phyloP scores from a whole-genome alignment of 2,329 filamentous ascomycete genomes.

The Trichoderma simmonsii region DNA sequence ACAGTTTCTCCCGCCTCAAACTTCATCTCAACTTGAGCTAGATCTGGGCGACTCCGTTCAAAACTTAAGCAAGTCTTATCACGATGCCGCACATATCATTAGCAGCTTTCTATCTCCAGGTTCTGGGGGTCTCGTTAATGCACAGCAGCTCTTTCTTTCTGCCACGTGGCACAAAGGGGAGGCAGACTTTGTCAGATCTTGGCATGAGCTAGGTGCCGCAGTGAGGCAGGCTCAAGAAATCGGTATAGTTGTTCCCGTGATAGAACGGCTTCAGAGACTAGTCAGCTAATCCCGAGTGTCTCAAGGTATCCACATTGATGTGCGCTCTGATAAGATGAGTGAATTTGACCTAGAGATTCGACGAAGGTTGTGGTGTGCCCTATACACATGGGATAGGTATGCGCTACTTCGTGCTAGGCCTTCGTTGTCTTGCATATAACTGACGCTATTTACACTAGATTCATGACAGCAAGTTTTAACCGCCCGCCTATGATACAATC shows the following conservation, averaged over 20 bases:
- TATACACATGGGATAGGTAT: constrained; percentile 5
- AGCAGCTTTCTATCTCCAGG: background rate
- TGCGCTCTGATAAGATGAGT: background rate
- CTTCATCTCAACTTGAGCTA: background rate
- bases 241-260: background rate
- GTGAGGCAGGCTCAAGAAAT: constrained; percentile 2
- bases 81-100: constrained; percentile 1
- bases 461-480: background rate
- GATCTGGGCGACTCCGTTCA: background rate
- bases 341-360: constrained; percentile 4
- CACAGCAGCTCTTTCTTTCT: constrained; percentile 1
- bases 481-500: background rate
- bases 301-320: background rate
- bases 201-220: constrained; percentile 9
- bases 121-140: background rate
- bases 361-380: constrained; percentile 1
- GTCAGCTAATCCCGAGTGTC: background rate
- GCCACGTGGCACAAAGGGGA: constrained; percentile 5
- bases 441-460: background rate
- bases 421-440: background rate
- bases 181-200: constrained; percentile 6
- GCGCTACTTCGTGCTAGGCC: background rate
- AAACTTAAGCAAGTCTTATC: background rate
- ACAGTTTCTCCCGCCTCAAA: background rate
- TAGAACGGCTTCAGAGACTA: background rate